A percentile compares a stretch with the other conserved stretches of the same genome.
These are phyloP conservation scores for Dothideomycetidae sp. DNA, from an alignment of 2,329 filamentous ascomycete genomes.

Conservation along the genomic window DNA sequence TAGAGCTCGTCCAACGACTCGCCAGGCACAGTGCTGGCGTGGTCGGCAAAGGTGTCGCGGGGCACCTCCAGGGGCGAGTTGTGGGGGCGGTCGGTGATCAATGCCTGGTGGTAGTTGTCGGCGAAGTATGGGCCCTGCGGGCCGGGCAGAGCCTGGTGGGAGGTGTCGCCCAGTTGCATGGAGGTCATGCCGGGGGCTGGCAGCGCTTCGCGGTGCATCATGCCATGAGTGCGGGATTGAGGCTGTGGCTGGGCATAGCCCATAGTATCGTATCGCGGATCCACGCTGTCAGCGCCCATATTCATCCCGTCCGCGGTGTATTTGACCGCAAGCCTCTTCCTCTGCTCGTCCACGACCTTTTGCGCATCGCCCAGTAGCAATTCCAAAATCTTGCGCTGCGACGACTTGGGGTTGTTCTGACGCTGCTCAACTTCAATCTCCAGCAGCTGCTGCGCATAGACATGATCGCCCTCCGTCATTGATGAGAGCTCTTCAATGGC, in stretches of 20 bases:
- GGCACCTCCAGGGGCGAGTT: background rate
- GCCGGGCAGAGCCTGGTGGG: background rate
- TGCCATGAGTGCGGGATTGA: background rate
- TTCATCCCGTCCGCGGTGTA: conserved; percentile 4
- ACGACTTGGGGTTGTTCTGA: conserved; percentile 9
- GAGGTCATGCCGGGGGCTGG: background rate
- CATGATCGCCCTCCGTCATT: conserved; percentile 11
- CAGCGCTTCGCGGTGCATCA: background rate
- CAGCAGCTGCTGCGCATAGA: conserved; percentile 10
- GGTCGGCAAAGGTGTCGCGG: background rate
- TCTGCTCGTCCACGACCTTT: conserved; percentile 10
- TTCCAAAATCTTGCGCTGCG: conserved; percentile 12
- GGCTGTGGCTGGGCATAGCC: too few relatives aligned
- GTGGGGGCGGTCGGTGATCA: background rate
- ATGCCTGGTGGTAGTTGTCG: background rate
- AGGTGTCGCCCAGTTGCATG: background rate
- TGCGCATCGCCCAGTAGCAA: conserved; percentile 12
- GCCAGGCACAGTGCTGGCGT: background rate
- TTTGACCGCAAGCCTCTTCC: conserved; percentile 6
- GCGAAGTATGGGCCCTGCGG: background rate
- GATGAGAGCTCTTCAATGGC: conserved; percentile 12
- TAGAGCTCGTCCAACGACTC: background rate
- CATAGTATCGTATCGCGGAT: background rate
- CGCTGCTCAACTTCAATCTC: conserved; percentile 10
- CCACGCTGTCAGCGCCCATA: background rate